Evolutionary conservation across 2,329 filamentous ascomycete species (phyloP).

Genomic region (Colletotrichum cordylinicola): DNA sequence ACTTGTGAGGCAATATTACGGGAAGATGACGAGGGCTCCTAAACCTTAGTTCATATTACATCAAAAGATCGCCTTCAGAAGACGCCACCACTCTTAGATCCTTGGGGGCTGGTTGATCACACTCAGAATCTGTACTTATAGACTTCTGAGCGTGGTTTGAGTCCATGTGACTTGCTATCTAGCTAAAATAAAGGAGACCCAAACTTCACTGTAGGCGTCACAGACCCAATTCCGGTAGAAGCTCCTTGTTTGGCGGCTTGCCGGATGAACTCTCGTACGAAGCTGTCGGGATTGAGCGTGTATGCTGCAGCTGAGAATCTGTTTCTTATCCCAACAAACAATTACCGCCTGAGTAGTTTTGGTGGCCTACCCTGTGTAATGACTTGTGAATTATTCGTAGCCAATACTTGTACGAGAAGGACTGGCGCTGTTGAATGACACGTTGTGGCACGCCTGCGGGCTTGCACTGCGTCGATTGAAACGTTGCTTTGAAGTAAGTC

Average conservation of each 20-base stretch:
- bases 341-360: no score
- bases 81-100: fast-evolving
- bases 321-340: no score
- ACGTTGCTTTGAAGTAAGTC: not conserved
- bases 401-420: not conserved
- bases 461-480: fast-evolving
- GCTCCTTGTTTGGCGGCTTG: no score
- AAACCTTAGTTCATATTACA: not conserved
- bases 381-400: not conserved
- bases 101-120: not conserved
- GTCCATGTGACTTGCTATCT: not conserved
- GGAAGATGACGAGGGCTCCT: not conserved
- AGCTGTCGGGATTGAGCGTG: no score
- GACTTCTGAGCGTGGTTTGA: not conserved
- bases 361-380: fast-evolving
- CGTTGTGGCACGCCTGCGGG: not conserved
- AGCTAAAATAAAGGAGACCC: not conserved
- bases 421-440: not conserved
- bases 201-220: not conserved
- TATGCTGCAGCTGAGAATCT: no score
- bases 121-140: not conserved
- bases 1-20: not conserved
- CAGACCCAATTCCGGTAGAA: no score
- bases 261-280: no score
- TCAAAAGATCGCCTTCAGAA: fast-evolving